phyloP scores from a whole-genome alignment of 768 basidiomycete species.

The Lactifluus piperatus region DNA sequence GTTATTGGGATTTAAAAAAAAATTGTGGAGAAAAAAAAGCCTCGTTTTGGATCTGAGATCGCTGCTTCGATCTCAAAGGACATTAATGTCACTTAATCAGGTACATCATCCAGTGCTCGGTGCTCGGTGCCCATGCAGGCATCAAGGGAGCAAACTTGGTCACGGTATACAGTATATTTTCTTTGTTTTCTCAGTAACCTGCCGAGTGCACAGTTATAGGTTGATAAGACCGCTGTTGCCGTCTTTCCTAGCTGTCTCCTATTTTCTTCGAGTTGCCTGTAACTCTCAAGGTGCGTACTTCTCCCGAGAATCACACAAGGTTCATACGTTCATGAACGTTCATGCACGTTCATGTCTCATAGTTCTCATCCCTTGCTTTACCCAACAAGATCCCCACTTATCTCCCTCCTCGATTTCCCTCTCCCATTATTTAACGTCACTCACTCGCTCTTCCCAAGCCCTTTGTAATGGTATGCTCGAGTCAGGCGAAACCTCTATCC shows the following conservation, averaged over 20 bases:
- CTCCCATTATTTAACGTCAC: constrained; percentile 14
- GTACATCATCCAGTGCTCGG: constrained; percentile 18
- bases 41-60: constrained; percentile 12
- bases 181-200: constrained; percentile 1
- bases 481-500: constrained; percentile 18
- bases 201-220: constrained; percentile 14
- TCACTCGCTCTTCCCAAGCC: constrained; percentile 9
- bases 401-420: constrained; percentile 18
- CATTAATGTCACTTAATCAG: constrained; percentile 17
- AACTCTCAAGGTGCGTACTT: constrained; percentile 11
- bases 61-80: constrained; percentile 14
- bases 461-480: constrained; percentile 19
- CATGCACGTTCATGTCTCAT: no score
- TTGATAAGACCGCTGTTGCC: constrained; percentile 14
- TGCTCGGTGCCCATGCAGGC: constrained; percentile 11
- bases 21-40: not conserved
- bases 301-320: constrained; percentile 17
- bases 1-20: not conserved
- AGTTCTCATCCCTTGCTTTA: constrained; percentile 18
- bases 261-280: constrained; percentile 5
- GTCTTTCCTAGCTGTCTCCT: constrained; percentile 4
- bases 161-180: not conserved
- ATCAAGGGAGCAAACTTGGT: constrained; percentile 11
- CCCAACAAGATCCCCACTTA: constrained; percentile 16
- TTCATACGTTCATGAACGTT: no score